Evolutionary conservation across 805 yeast genomes (phyloP), one percentile per base, ranked within the genome.

Genomic region (Metschnikowia arizonensis): DNA sequence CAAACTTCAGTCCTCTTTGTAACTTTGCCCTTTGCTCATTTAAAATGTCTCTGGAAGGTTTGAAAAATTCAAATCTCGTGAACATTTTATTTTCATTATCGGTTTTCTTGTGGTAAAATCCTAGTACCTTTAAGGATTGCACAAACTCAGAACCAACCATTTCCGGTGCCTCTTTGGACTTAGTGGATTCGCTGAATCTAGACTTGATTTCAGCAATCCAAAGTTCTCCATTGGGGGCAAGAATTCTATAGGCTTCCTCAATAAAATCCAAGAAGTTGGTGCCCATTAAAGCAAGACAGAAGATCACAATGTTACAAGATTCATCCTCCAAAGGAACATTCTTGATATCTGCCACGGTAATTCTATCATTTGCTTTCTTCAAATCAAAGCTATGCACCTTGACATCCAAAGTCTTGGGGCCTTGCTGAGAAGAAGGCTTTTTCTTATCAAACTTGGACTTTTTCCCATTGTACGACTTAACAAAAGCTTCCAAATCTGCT

Each of bases 161-260:
- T 47, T 77, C 52, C 57, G 52, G 18, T 47, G 54, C 11, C 15
- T 52, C 47, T 37, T 55, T 60, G 12, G 58, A 41, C 25, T 58
- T 62, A 12, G 58, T 48, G 11, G 67, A 64, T 57, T 89, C 96
- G 5, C 79, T 69, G 57, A 93, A 87, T 59, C 99, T 74, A 1
- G 97, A 88, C 65, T 91, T 91, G 66, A 93, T 93, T 62, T 93
- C 99, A 2, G 98, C 93, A 38, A 93, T 88, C 99, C 99, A 93
- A 38, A 93, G 68, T 62, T 91, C 96, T 23, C 99, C 98, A 49
- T 88, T 76, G 34, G 96, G 96, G 8, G 88, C 83, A 43, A 93
- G 70, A 14, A 93, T 73, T 58, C 99, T 75, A 59, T 85, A 76
- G 0, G 97, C 98, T 62, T 93, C 99, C 47, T 82, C 74, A 43